Evolutionary conservation across 345 rosid species (phyloP), one percentile per base, ranked within the genome.

Genomic region (Linum lewisii): DNA sequence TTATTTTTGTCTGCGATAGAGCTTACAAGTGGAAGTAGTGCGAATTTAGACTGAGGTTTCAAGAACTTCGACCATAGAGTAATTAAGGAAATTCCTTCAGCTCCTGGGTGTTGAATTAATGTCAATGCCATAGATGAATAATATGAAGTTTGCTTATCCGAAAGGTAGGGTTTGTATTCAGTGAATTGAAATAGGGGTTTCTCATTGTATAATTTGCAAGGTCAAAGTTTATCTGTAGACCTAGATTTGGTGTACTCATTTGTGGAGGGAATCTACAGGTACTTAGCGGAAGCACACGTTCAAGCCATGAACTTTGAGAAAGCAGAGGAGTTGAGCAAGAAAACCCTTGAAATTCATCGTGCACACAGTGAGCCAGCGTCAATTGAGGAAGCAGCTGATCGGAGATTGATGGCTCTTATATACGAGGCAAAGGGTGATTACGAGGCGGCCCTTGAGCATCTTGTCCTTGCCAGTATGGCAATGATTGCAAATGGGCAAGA

Each of bases 351-450:
- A 63, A 94, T 94, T 71, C 99, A 94, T 63, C 83, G 88, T 36
- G 95, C 85, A 0, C 99, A 94, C 63, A 94, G 99, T 19, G 97
- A 94, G 72, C 96, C 99, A 1, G 99, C 99, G 2, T 90, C 99
- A 4, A 72, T 90, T 22, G 97, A 94, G 72, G 99, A 94, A 68
- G 96, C 99, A 34, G 96, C 95, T 72, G 99, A 94, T 74, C 81
- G 97, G 15, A 73, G 99, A 63, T 62, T 94, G 63, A 94, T 87
- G 95, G 99, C 96, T 56, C 90, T 94, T 8, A 57, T 94, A 47
- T 87, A 77, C 0, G 99, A 94, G 83, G 99, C 99, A 15, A 87
- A 87, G 72, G 96, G 96, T 69, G 96, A 94, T 62, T 90, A 81
- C 25, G 99, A 90, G 67, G 67, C 81, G 8, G 93, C 97, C 20